phyloP scores from a whole-genome alignment of 768 basidiomycete species.

The Tephrocybe sp. region DNA sequence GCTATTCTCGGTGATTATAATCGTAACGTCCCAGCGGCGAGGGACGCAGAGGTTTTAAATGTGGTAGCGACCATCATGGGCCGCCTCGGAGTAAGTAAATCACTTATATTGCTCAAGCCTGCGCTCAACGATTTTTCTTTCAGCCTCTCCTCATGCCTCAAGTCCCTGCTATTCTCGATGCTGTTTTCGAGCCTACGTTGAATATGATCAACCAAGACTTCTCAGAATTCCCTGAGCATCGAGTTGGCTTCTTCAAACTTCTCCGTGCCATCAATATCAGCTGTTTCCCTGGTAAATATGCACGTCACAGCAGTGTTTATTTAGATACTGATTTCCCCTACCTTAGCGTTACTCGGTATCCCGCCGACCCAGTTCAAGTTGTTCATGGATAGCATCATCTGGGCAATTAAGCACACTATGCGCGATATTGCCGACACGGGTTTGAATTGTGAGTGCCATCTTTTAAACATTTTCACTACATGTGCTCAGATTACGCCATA shows the following conservation, averaged over 20 bases:
- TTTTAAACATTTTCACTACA: conserved; percentile 1
- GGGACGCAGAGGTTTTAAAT: conserved; percentile 96
- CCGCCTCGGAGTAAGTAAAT: conserved; percentile 75
- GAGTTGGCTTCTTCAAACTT: conserved; percentile 95
- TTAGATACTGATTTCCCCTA: conserved; percentile 6
- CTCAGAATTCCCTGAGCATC: conserved; percentile 97
- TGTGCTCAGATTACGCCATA: conserved; percentile 26
- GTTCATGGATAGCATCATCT: conserved; percentile 97
- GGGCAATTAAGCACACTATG: conserved; percentile 99
- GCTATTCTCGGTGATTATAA: conserved; percentile 98
- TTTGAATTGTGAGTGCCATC: conserved; percentile 57
- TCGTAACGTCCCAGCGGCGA: conserved; percentile 87
- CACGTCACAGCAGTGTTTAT: not conserved
- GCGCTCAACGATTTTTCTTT: conserved; percentile 10
- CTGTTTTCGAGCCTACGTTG: conserved; percentile 95
- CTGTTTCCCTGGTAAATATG: conserved; percentile 85
- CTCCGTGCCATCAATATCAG: conserved; percentile 88
- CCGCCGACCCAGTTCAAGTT: conserved; percentile 95
- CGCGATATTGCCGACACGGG: conserved; percentile 95
- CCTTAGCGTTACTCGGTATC: conserved; percentile 74
- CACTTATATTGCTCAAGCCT: conserved; percentile 2
- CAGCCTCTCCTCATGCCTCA: conserved; percentile 88
- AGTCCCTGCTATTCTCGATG: conserved; percentile 93
- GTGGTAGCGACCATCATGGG: conserved; percentile 94
- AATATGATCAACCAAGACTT: conserved; percentile 99